Base-by-base conservation (phyloP, 352 stramenopile species). In the Globisporangium barbulae region DNA sequence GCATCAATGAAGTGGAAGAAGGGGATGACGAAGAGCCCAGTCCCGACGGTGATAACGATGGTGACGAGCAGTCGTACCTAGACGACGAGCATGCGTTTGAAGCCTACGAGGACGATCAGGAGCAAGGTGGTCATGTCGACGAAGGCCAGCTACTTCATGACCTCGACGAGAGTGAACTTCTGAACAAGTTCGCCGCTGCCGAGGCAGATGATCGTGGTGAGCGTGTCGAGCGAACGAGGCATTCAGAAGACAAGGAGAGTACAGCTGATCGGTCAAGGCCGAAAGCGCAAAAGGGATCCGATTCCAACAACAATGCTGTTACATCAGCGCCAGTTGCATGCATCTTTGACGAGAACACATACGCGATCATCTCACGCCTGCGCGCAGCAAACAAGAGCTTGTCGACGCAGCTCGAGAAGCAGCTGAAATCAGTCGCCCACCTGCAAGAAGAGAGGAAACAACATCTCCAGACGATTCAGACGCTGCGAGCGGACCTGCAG, bases 321-420 rank as follows among this genome's bases (percentile, higher is more conserved):
- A 8, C 6, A 22, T 10, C 28, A 37, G 15, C 58, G 41, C 7
- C 9, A 52, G 3, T 35, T 2, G 10, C 55, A 2, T 59, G 55
- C 22, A 41, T 66, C 13, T 90, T 89, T 47, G 81, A 89, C 21
- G 76, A 83, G 1, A 70, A 74, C 21, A 90, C 81, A 28, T 88
- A 88, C 61, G 69, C 60, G 17, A 72, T 88, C 25, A 74, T 88
- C 13, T 76, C 75, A 0, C 74, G 70, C 22, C 65, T 91, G 12
- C 78, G 78, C 1, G 62, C 71, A 22, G 52, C 74, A 7, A 91
- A 88, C 64, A 86, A 82, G 39, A 70, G 71, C 1, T 59, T 91
- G 1, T 63, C 61, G 3, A 54, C 64, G 7, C 70, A 88, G 53
- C 44, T 91, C 1, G 76, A 88, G 13, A 73, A 81, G 50, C 81